Evolutionary conservation across 352 stramenopile genomes (phyloP).

Genomic region (Phytophthora rubi): DNA sequence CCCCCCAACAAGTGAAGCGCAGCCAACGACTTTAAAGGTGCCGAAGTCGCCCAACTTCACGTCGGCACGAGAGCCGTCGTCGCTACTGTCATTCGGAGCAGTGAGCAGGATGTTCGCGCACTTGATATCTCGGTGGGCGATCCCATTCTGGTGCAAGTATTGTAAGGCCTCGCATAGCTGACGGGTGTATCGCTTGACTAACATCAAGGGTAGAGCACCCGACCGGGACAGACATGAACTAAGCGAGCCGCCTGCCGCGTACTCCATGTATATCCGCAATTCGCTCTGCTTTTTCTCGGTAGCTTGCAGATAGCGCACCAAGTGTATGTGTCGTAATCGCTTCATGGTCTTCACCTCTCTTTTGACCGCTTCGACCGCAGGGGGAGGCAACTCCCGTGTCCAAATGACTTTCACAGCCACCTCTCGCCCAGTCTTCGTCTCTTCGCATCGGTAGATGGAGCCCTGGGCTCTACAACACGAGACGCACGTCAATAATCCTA

Average conservation of each 20-base stretch:
- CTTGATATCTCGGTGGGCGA: constrained; percentile 91
- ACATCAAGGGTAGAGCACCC: constrained; percentile 49
- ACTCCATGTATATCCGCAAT: constrained; percentile 90
- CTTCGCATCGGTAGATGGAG: constrained; percentile 74
- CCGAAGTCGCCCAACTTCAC: constrained; percentile 87
- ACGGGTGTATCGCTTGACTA: constrained; percentile 68
- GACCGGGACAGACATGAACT: constrained; percentile 58
- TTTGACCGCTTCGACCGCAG: constrained; percentile 66
- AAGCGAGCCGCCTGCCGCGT: constrained; percentile 82
- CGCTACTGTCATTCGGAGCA: neutral
- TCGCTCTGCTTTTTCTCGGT: constrained; percentile 64
- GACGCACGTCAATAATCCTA: too few species aligned
- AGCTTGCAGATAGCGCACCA: constrained; percentile 73
- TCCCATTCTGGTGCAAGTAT: constrained; percentile 88
- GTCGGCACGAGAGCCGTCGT: constrained; percentile 18
- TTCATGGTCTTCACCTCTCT: constrained; percentile 77
- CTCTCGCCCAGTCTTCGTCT: constrained; percentile 55
- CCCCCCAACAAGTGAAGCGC: constrained; percentile 68
- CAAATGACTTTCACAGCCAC: constrained; percentile 76
- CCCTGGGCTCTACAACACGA: constrained; percentile 55
- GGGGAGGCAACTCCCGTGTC: constrained; percentile 55
- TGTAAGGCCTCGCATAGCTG: constrained; percentile 86
- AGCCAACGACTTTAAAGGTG: constrained; percentile 76
- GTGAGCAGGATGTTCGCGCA: constrained; percentile 86
- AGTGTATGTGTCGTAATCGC: constrained; percentile 53